These are phyloP conservation scores for Fraxinus baroniana DNA, from an alignment of 305 asterid genomes.

Conservation along the genomic window DNA sequence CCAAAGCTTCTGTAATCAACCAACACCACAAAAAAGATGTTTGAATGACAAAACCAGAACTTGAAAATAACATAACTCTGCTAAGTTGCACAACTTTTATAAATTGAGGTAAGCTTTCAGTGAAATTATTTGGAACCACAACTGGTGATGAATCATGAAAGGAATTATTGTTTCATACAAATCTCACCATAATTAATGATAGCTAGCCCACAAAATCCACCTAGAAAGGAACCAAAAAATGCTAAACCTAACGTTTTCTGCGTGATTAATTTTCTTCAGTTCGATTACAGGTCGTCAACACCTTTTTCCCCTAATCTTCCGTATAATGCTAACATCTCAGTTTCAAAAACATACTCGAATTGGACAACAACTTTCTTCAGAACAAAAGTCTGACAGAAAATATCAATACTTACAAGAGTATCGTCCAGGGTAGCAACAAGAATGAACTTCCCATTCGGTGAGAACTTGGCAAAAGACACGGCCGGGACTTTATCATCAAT, in stretches of 20 bases:
- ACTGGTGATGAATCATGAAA: neutral
- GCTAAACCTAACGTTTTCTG: neutral
- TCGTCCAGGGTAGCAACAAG: conserved; percentile 80
- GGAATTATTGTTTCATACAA: neutral
- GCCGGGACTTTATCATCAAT: conserved; percentile 69
- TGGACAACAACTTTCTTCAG: neutral
- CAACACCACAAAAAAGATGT: neutral
- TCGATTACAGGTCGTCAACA: neutral
- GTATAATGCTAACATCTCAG: neutral
- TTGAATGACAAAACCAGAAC: neutral
- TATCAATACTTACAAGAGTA: conserved; percentile 61
- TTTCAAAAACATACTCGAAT: neutral
- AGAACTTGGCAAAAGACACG: conserved; percentile 80
- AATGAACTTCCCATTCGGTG: conserved; percentile 85
- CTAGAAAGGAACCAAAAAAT: neutral
- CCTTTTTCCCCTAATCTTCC: neutral
- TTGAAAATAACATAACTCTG: neutral
- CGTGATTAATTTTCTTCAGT: neutral
- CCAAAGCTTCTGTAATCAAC: conserved; percentile 70
- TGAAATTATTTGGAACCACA: neutral
- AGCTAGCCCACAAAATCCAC: neutral
- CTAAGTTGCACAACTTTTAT: neutral
- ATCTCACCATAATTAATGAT: neutral
- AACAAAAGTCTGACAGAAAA: neutral
- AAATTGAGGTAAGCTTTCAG: neutral